Evolutionary conservation across 23 red algal genomes (phyloP), one percentile per base, ranked within the genome.

Genomic region (Cyanidiococcus yangmingshanensis): DNA sequence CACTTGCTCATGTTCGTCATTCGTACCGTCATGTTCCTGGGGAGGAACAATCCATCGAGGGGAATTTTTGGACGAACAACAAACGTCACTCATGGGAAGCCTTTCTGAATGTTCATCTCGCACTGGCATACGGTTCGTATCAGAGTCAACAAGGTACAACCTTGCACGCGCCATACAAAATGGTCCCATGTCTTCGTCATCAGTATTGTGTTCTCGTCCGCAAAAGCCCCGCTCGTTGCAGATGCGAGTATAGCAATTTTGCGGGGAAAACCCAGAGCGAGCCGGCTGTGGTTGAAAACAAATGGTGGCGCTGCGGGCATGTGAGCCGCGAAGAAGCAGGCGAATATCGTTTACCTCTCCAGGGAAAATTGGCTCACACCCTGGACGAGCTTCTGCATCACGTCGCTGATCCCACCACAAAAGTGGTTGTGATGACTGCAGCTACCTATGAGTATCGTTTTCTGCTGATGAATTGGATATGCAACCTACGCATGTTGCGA

Each of bases 391-490:
- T 71, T 12, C 63, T 71, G 63, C 7, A 25, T 12, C 16, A 25
- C 16, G 63, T 71, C n/a, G 63, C 27, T 12, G 63, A 71, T 71
- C n/a, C 63, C 16, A 71, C 27, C 12, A 71, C 63, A 54, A 91
- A 91, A 78, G 89, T 88, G 7, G 79, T 98, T 37, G 84, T 90
- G 34, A 74, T 98, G 40, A 87, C 89, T 37, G 94, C 94, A n/a
- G 82, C 90, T 26, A 98, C 88, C 78, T 98, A 87, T 81, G 94
- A 88, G 16, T 98, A 98, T 81, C 88, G 94, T 12, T 85, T 76
- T 39, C 89, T 98, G 54, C 82, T 98, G 74, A 91, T 91, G 88
- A 98, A 98, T 58, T 98, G 85, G 85, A 86, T 91, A 27, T 98
- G 94, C 79, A 98, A 98, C 37, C 79, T 98, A 84, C 63, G 94